Percentiles rank a stretch among this genome's conserved stretches.
Conservation (phyloP, 2,329 filamentous ascomycete species). For the Torrubiella hemipterigena region DNA sequence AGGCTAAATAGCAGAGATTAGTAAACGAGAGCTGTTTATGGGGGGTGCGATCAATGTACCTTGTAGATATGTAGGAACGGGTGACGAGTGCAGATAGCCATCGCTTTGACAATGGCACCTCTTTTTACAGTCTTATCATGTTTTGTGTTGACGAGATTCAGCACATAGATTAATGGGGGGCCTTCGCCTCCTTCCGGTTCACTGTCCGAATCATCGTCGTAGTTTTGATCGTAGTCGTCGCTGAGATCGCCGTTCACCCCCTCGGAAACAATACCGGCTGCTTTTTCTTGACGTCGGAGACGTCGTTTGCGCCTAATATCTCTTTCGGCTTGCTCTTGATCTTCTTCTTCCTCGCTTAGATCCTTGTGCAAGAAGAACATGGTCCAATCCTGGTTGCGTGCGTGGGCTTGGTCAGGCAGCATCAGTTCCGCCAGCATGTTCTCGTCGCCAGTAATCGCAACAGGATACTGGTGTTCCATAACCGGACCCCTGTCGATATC, state of each 20-base stretch:
- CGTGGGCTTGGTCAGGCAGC: constrained; percentile 93
- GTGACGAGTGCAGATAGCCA: constrained; percentile 97
- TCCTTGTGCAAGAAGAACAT: constrained; percentile 99
- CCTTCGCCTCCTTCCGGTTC: constrained; percentile 67
- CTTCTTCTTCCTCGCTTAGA: constrained; percentile 70
- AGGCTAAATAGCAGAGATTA: too few relatives aligned
- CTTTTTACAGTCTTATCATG: constrained; percentile 87
- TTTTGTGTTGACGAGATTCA: constrained; percentile 97
- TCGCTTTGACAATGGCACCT: constrained; percentile 91
- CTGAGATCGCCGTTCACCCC: constrained; percentile 33
- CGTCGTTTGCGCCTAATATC: constrained; percentile 39
- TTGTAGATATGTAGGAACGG: constrained; percentile 99
- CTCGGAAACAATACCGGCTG: constrained; percentile 34
- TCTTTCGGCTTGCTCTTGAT: constrained; percentile 51
- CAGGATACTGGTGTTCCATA: constrained; percentile 97
- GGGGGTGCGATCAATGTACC: too few relatives aligned
- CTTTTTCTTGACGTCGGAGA: constrained; percentile 37
- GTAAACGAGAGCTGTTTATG: too few relatives aligned
- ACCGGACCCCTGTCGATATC: constrained; percentile 92
- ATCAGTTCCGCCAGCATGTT: constrained; percentile 97
- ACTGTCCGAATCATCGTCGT: constrained; percentile 41
- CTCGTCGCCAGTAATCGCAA: constrained; percentile 91
- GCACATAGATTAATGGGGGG: constrained; percentile 87
- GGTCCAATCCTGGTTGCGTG: constrained; percentile 94
- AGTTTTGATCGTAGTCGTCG: constrained; percentile 37